Evolutionary conservation across 1,284 basidiomycete genomes (phyloP), one percentile per base, ranked within the genome.

Genomic region (Apiotrichum sp.): DNA sequence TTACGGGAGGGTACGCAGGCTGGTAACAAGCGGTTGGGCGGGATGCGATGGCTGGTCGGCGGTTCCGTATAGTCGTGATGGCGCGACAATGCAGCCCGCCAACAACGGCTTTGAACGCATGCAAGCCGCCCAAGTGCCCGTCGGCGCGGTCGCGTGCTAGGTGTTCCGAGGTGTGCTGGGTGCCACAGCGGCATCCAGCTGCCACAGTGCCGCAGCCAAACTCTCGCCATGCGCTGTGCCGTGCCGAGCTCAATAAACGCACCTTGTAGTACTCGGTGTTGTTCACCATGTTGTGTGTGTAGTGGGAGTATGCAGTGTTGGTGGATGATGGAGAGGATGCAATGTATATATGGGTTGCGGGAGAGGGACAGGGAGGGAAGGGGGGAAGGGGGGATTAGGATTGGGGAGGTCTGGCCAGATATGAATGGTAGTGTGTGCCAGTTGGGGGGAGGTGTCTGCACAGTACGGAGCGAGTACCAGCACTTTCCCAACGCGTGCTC

Each of bases 201-300:
- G 8, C 10, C 10, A 16, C 40, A 41, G 10, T n/a, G 40, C 6
- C 8, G 10, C 10, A 41, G n/a, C 7, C 36, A 38, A 38, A 38
- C 22, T 38, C 9, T 10, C 40, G 40, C 40, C 9, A 6, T 22
- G 11, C 10, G 38, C 35, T 22, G 8, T 8, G 14, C 6, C 47
- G 14, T 13, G 41, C 40, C 6, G 33, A 11, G 31, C 8, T 29
- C 8, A 22, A 6, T 2, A 22, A 22, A 48, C 69, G 54, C 40
- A 70, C 69, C 61, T 71, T 72, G 63, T 74, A 74, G 61, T 69
- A 74, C 52, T 68, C 71, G 11, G 68, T 72, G 56, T 74, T 72
- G 60, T 73, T 73, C 8, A 67, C 66, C 72, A 74, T 74, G 48
- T 13, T 63, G 47, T 41, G n/a, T 22, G 33, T 10, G 36, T 8